phyloP scores from a whole-genome alignment of 208 protist genomes.

The Leishmania mexicana region DNA sequence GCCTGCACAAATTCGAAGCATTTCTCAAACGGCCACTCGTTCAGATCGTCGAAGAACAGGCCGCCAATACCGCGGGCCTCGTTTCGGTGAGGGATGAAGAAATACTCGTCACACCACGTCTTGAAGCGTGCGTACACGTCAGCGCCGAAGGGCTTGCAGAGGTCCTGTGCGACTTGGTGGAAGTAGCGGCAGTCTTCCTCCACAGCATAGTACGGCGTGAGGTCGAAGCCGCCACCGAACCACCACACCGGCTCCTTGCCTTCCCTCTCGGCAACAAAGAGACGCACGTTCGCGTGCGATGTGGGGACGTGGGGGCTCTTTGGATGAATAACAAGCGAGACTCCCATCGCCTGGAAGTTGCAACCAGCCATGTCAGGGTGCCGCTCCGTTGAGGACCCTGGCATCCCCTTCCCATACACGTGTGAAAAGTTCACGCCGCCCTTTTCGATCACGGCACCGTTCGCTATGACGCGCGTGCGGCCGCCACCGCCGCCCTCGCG shows the following conservation, averaged over 20 bases:
- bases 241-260: slow-evolving; percentile 68
- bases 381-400: slow-evolving; percentile 38
- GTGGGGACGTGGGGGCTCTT: slow-evolving; percentile 82
- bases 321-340: slow-evolving; percentile 86
- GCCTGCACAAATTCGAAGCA: slow-evolving; percentile 65
- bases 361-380: slow-evolving; percentile 40
- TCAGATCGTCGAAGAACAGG: slow-evolving; percentile 87
- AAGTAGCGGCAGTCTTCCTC: slow-evolving; percentile 73
- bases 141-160: slow-evolving; percentile 53
- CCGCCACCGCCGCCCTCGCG: slow-evolving; percentile 57
- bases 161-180: slow-evolving; percentile 47
- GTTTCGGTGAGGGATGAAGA: slow-evolving; percentile 68
- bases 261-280: slow-evolving; percentile 70
- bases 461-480: slow-evolving; percentile 54
- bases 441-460: slow-evolving; percentile 70
- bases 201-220: slow-evolving; percentile 85
- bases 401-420: slow-evolving; percentile 59
- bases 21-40: slow-evolving; percentile 45
- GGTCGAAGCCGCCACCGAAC: slow-evolving; percentile 92
- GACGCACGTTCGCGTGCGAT: slow-evolving; percentile 87
- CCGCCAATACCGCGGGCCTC: slow-evolving; percentile 86
- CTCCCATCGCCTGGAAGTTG: slow-evolving; percentile 76
- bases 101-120: slow-evolving; percentile 86
- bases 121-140: slow-evolving; percentile 76
- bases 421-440: slow-evolving; percentile 82